phyloP scores from a whole-genome alignment of 805 yeast genomes.

The Starmerella apis region DNA sequence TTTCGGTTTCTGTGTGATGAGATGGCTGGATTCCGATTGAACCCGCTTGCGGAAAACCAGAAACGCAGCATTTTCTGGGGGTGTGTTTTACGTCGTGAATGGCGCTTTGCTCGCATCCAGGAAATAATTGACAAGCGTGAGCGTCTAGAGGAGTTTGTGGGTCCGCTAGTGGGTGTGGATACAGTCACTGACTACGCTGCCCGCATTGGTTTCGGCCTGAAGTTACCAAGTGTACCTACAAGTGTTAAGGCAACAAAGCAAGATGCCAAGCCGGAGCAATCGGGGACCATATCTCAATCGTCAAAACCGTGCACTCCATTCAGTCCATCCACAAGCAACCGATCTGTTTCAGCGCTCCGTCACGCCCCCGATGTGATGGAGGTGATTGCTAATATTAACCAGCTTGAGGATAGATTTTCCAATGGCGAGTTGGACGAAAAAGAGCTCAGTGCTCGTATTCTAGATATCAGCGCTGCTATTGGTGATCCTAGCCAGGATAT shows the following conservation, averaged over 20 bases:
- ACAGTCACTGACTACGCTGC: not conserved
- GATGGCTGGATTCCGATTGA: conserved; percentile 24
- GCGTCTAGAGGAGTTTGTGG: not conserved
- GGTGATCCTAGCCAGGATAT: not conserved
- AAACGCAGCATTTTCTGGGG: conserved; percentile 36
- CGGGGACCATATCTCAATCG: too few relatives aligned
- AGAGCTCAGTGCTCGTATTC: not conserved
- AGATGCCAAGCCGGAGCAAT: too few relatives aligned
- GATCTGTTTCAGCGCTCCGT: not conserved
- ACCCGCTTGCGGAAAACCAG: conserved; percentile 32
- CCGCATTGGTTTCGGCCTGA: not conserved
- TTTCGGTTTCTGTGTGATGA: conserved; percentile 34
- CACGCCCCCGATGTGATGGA: not conserved
- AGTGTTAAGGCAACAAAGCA: not conserved
- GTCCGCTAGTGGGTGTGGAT: not conserved
- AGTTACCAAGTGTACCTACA: not conserved
- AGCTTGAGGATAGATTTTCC: not conserved
- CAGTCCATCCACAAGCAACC: too few relatives aligned
- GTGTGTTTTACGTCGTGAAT: conserved; percentile 14
- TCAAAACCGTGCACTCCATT: too few relatives aligned
- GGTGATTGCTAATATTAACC: not conserved
- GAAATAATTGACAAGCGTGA: not conserved
- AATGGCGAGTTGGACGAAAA: not conserved
- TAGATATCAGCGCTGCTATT: not conserved
- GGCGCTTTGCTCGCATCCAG: not conserved